Evolutionary conservation across 768 basidiomycete species (phyloP).

Genomic region (Podaxis carcinomalis): DNA sequence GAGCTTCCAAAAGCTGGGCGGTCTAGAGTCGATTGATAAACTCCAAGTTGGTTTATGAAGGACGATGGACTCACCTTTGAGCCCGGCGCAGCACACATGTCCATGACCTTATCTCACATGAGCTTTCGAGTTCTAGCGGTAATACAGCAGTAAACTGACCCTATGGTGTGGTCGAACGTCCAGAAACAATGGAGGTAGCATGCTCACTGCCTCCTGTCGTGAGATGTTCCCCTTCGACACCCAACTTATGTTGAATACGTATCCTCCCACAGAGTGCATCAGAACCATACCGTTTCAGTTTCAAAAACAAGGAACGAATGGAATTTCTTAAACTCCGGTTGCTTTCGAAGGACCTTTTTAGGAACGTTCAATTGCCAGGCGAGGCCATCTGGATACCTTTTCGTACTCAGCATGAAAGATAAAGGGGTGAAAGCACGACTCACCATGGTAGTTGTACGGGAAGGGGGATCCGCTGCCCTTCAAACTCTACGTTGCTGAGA

Average conservation of each 20-base stretch:
- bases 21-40: constrained; percentile 46
- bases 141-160: constrained; percentile 31
- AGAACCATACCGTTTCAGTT: constrained; percentile 81
- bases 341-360: constrained; percentile 83
- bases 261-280: background rate
- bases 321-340: constrained; percentile 88
- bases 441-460: constrained; percentile 87
- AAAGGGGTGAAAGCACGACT: constrained; percentile 12
- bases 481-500: constrained; percentile 68
- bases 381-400: constrained; percentile 90
- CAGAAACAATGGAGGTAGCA: constrained; percentile 96
- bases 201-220: constrained; percentile 95
- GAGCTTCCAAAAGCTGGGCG: constrained; percentile 91
- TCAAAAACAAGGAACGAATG: constrained; percentile 97
- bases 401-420: constrained; percentile 10
- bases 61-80: constrained; percentile 62
- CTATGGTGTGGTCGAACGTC: constrained; percentile 91
- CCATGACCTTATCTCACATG: constrained; percentile 57
- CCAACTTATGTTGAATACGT: background rate
- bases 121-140: background rate
- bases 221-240: constrained; percentile 82
- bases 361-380: constrained; percentile 96
- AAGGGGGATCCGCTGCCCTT: constrained; percentile 70
- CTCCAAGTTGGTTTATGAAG: background rate
- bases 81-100: constrained; percentile 98